phyloP scores from a whole-genome alignment of 2,329 filamentous ascomycete species.

The Chaetomiaceae sp. region DNA sequence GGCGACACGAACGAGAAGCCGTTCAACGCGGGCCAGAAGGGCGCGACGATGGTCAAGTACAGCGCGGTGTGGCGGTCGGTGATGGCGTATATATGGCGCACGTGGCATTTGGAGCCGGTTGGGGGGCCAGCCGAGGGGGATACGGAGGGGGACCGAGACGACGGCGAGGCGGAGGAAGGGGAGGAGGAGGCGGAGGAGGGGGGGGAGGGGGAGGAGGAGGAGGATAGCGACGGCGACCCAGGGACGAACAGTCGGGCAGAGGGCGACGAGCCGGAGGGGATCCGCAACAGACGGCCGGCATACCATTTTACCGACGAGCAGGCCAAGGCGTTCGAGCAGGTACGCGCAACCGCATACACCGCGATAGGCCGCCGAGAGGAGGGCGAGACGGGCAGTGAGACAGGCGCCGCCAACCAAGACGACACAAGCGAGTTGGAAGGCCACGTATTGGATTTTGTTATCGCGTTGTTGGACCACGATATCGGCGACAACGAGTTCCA shows the following conservation, averaged over 20 bases:
- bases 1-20: constrained; percentile 7
- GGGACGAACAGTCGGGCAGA: neutral
- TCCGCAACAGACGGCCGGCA: constrained; percentile 2
- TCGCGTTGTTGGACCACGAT: constrained; percentile 1
- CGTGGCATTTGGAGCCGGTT: neutral
- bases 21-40: constrained; percentile 6
- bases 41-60: constrained; percentile 5
- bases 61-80: neutral
- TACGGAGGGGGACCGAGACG: neutral
- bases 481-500: constrained; percentile 6
- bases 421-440: neutral
- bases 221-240: neutral
- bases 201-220: neutral
- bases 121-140: neutral
- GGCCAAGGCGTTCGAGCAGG: neutral
- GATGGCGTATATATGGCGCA: constrained; percentile 7
- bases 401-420: neutral
- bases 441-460: constrained; percentile 1
- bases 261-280: neutral
- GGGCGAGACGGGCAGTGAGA: neutral
- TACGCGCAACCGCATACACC: neutral
- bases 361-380: neutral
- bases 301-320: neutral
- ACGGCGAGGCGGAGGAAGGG: neutral
- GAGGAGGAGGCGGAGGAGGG: neutral